Evolutionary conservation across 805 yeast genomes (phyloP), one percentile per base, ranked within the genome.

Genomic region (Candida cerambycidarum): DNA sequence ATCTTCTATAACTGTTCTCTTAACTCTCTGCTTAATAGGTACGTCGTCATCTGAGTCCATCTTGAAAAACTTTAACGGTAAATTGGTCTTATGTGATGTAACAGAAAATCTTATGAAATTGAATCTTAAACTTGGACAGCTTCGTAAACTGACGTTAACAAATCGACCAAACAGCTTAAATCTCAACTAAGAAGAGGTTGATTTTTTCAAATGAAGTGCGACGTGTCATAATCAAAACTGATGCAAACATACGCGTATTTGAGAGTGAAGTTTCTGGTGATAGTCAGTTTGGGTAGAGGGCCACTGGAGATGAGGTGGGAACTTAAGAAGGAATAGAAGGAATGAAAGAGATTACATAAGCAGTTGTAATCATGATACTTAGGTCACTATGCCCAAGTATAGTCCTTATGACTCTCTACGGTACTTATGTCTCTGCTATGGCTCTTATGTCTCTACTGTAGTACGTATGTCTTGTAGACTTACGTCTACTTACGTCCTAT

Each of bases 11-110:
- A 43, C 34, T 6, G 29, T 33, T 32, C 45, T 44, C 36, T 48
- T 53, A 18, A 48, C 37, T 38, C 53, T 51, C 33, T 42, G 46
- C 8, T 46, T 43, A 28, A 55, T 52, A 17, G 56, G 57, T 29
- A 54, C 29, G 21, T 55, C 59, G 35, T 55, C 61, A n/a, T 56
- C 59, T 12, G 57, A 53, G 39, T 56, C 54, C 59, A 55, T 56
- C 16, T 24, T 34, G 4, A 34, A 34, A 14, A 23, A 34, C n/a
- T 23, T 34, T 6, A 34, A 19, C 9, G 5, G 18, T 12, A 4
- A 14, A 10, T 33, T 8, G 12, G 17, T 6, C 5, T 9, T 31
- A 31, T 31, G 7, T 7, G 29, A 4, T 7, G 13, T 25, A 11
- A 25, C 29, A 5, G 4, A 16, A 17, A 31, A 32, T 32, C 35